These are phyloP conservation scores for Crithidia expoeki DNA, from an alignment of 208 protist species.

Conservation along the genomic window DNA sequence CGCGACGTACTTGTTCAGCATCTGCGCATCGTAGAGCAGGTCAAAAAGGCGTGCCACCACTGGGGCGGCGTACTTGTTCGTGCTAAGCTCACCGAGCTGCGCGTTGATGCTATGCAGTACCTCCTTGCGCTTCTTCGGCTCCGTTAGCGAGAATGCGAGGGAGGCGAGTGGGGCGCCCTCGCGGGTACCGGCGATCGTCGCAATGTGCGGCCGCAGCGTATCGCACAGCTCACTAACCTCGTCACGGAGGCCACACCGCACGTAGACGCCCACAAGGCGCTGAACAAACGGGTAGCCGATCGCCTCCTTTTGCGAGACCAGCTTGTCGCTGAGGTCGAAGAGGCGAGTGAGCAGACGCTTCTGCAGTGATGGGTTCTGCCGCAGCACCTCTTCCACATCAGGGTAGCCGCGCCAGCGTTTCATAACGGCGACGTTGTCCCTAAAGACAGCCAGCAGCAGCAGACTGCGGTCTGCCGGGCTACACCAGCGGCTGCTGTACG, in stretches of 20 bases:
- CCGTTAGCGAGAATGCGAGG: slow-evolving; percentile 80
- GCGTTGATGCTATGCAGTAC: slow-evolving; percentile 72
- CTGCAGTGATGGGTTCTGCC: slow-evolving; percentile 59
- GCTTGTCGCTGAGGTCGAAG: slow-evolving; percentile 88
- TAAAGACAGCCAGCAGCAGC: slow-evolving; percentile 82
- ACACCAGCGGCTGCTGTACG: slow-evolving; percentile 86
- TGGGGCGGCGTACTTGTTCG: slow-evolving; percentile 85
- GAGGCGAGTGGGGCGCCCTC: slow-evolving; percentile 81
- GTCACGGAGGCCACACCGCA: slow-evolving; percentile 67
- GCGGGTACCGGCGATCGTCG: slow-evolving; percentile 59
- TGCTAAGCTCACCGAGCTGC: slow-evolving; percentile 68
- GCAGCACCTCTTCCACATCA: slow-evolving; percentile 72
- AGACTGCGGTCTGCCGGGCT: slow-evolving; percentile 68
- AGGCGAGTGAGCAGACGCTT: slow-evolving; percentile 79
- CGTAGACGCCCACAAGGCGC: slow-evolving; percentile 73
- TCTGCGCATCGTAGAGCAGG: slow-evolving; percentile 83
- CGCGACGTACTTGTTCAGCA: slow-evolving; percentile 84
- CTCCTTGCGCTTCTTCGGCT: slow-evolving; percentile 85
- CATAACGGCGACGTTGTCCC: slow-evolving; percentile 86
- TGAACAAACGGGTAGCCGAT: slow-evolving; percentile 87
- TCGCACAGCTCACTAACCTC: slow-evolving; percentile 90
- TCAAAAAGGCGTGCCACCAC: slow-evolving; percentile 89
- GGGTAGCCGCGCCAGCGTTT: slow-evolving; percentile 87
- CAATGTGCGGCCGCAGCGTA: slow-evolving; percentile 79
- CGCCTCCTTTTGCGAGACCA: slow-evolving; percentile 90